Evolutionary conservation across 2,329 filamentous ascomycete genomes (phyloP).

Genomic region (Zymoseptoria crescenta): DNA sequence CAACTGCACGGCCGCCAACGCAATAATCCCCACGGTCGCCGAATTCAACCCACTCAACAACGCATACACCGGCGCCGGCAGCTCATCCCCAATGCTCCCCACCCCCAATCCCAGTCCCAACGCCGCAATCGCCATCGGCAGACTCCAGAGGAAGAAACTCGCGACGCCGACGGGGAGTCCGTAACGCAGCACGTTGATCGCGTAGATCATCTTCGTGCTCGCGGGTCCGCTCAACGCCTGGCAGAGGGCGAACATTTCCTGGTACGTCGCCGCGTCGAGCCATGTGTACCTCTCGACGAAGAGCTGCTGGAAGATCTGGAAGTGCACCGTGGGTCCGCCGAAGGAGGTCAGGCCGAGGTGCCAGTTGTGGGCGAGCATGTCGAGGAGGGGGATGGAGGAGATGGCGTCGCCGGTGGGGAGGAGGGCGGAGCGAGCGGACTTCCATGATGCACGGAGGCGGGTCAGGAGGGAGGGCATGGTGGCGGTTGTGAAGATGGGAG

Average conservation of each 20-base stretch:
- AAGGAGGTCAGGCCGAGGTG: constrained; percentile 20
- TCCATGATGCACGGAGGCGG: background rate
- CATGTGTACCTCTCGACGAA: constrained; percentile 56
- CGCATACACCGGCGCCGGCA: constrained; percentile 59
- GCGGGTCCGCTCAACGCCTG: constrained; percentile 61
- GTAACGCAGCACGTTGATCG: constrained; percentile 56
- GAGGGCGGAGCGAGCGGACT: constrained; percentile 5
- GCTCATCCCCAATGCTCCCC: constrained; percentile 48
- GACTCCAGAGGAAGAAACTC: constrained; percentile 57
- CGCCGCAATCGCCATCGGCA: constrained; percentile 65
- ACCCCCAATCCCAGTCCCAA: constrained; percentile 60
- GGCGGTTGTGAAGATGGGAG: background rate
- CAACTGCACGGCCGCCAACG: constrained; percentile 58
- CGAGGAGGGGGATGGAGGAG: constrained; percentile 7
- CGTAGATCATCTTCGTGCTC: constrained; percentile 67
- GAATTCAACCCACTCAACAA: constrained; percentile 65
- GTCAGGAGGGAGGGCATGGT: background rate
- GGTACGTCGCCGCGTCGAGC: constrained; percentile 64
- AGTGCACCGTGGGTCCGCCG: constrained; percentile 59
- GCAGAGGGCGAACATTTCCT: constrained; percentile 62
- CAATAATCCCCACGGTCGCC: constrained; percentile 63
- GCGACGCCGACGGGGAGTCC: constrained; percentile 52
- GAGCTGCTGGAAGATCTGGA: constrained; percentile 56
- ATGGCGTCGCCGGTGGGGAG: constrained; percentile 3
- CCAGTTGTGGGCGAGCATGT: constrained; percentile 21